Percentiles rank a stretch among this genome's conserved stretches.
Conservation (phyloP, 2,329 filamentous ascomycete genomes). For the Chaetoscypha palmicola region DNA sequence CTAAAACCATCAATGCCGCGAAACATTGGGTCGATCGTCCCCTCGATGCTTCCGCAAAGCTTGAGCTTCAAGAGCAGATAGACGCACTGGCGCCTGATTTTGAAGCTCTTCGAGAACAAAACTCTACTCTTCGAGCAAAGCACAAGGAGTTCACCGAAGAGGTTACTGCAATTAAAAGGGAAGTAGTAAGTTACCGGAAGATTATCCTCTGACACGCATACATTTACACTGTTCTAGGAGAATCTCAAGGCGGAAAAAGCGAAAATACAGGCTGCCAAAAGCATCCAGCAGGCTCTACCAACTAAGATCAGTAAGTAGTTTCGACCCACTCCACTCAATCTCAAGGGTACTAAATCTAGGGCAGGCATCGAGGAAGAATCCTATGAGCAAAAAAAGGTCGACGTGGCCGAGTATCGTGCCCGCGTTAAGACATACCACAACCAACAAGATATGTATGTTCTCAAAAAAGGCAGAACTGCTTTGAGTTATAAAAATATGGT, state of each 20-base stretch:
- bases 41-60: slow-evolving; percentile 60
- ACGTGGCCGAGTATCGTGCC: slow-evolving; percentile 34
- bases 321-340: too few species aligned
- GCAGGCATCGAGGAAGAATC: too few species aligned
- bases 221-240: slow-evolving; percentile 31
- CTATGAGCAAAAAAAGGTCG: slow-evolving; percentile 29
- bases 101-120: slow-evolving; percentile 20
- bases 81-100: slow-evolving; percentile 23
- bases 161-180: too few species aligned
- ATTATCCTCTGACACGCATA: too few species aligned
- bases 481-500: slow-evolving; percentile 53
- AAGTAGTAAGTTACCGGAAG: too few species aligned
- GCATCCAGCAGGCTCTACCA: slow-evolving; percentile 60
- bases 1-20: slow-evolving; percentile 54
- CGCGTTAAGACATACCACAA: slow-evolving; percentile 44
- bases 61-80: slow-evolving; percentile 50
- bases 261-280: slow-evolving; percentile 57
- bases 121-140: too few species aligned
- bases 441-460: slow-evolving; percentile 46
- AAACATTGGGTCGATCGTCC: slow-evolving; percentile 71
- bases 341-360: too few species aligned
- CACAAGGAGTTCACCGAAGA: too few species aligned
- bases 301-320: slow-evolving; percentile 57
- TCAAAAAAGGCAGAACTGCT: slow-evolving; percentile 49
- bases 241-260: slow-evolving; percentile 55